Percentiles rank a stretch among this genome's conserved stretches.
Evolutionary conservation across 805 yeast species (phyloP).

Genomic region (Metschnikowia kofuensis): DNA sequence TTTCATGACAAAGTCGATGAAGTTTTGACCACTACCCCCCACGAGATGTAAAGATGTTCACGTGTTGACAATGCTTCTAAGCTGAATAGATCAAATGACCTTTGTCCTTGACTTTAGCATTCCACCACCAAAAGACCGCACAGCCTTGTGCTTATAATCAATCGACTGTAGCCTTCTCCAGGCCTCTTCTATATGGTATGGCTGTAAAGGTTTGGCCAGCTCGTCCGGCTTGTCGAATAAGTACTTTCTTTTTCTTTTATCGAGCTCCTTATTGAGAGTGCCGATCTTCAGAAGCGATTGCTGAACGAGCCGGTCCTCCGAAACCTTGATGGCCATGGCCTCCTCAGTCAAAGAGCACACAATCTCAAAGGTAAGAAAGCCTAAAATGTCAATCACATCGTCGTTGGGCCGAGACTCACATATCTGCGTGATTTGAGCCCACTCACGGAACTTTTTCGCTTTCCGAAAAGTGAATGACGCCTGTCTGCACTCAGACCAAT

Average conservation of each 20-base stretch:
- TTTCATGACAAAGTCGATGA: slow-evolving; percentile 24
- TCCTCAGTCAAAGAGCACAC: slow-evolving; percentile 93
- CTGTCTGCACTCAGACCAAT: slow-evolving; percentile 98
- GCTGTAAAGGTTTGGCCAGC: slow-evolving; percentile 70
- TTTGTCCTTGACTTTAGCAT: slow-evolving; percentile 50
- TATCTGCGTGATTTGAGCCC: slow-evolving; percentile 85
- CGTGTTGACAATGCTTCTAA: neutral
- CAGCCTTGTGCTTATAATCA: slow-evolving; percentile 56
- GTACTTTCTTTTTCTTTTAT: slow-evolving; percentile 44
- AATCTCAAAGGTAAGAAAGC: slow-evolving; percentile 93
- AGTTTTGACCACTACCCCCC: slow-evolving; percentile 14
- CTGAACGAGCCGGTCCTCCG: slow-evolving; percentile 49
- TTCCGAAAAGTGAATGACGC: slow-evolving; percentile 95
- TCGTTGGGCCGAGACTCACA: slow-evolving; percentile 92
- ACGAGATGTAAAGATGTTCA: neutral
- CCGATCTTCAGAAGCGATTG: slow-evolving; percentile 23
- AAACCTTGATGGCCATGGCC: slow-evolving; percentile 75
- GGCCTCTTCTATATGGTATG: slow-evolving; percentile 83
- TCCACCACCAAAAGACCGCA: slow-evolving; percentile 73
- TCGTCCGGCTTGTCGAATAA: slow-evolving; percentile 89
- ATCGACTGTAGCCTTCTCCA: slow-evolving; percentile 73
- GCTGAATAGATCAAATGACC: slow-evolving; percentile 33
- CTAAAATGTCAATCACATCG: slow-evolving; percentile 93
- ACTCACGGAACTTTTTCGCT: slow-evolving; percentile 90
- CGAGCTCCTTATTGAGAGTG: slow-evolving; percentile 21